Conservation (phyloP, 495 filamentous ascomycete genomes). For the Pseudomonodictys pantanalensis region DNA sequence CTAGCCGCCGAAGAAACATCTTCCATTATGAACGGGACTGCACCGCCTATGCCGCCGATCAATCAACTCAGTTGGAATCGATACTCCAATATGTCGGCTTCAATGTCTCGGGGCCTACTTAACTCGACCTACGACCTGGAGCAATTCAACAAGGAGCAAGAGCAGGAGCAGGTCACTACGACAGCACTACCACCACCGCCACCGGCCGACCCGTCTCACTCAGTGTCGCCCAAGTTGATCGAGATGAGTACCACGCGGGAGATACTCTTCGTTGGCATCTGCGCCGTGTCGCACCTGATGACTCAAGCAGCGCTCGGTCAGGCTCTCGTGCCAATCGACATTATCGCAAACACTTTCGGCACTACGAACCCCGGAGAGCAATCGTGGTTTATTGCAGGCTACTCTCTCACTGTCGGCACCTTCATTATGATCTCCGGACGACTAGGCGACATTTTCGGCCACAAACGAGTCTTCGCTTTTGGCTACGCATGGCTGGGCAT, state of each 20-base stretch:
- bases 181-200: too few species aligned
- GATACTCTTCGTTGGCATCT: slow-evolving; percentile 34
- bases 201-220: neutral
- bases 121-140: slow-evolving; percentile 2
- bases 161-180: neutral
- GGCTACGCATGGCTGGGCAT: slow-evolving; percentile 62
- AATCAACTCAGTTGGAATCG: neutral
- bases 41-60: slow-evolving; percentile 19
- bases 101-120: slow-evolving; percentile 15
- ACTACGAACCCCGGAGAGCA: slow-evolving; percentile 29
- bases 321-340: slow-evolving; percentile 35
- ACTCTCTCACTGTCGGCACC: slow-evolving; percentile 60
- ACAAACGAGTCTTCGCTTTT: slow-evolving; percentile 58
- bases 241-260: slow-evolving; percentile 30
- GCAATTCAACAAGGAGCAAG: neutral
- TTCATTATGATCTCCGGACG: slow-evolving; percentile 64
- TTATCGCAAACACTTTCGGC: slow-evolving; percentile 33
- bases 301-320: slow-evolving; percentile 40
- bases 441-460: slow-evolving; percentile 63
- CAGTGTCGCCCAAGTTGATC: neutral
- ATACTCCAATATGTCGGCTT: slow-evolving; percentile 7
- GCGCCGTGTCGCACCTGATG: slow-evolving; percentile 38
- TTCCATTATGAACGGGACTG: slow-evolving; percentile 2
- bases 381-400: slow-evolving; percentile 58
- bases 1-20: slow-evolving; percentile 28